A percentile compares a stretch with the other conserved stretches of the same genome.
phyloP scores from a whole-genome alignment of 1,139 yeast species.

The Blastobotrys niveus region DNA sequence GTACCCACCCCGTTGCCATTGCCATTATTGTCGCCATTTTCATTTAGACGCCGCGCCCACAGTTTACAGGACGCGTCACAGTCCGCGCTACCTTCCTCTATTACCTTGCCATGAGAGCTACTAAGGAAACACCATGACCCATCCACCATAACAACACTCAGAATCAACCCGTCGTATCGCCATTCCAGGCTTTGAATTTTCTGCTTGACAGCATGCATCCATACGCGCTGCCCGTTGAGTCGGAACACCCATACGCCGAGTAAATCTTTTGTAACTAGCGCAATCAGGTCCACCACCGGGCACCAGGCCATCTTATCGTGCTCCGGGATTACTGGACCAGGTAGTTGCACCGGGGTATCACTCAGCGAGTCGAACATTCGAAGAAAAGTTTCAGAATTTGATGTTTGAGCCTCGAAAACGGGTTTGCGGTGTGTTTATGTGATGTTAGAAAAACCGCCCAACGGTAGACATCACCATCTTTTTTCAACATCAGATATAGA shows the following conservation, averaged over 20 bases:
- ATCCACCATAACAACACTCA: slow-evolving; percentile 46
- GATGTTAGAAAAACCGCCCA: too few relatives aligned
- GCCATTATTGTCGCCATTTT: too few relatives aligned
- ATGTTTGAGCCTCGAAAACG: too few relatives aligned
- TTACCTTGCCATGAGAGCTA: slow-evolving; percentile 42
- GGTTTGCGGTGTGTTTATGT: neutral
- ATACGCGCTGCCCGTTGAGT: slow-evolving; percentile 51
- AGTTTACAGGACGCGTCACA: neutral
- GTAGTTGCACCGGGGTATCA: slow-evolving; percentile 19
- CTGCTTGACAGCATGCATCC: slow-evolving; percentile 37
- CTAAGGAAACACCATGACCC: slow-evolving; percentile 45
- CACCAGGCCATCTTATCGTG: slow-evolving; percentile 51
- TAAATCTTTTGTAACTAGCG: slow-evolving; percentile 41
- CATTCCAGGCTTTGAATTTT: slow-evolving; percentile 24
- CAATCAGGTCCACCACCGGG: slow-evolving; percentile 51
- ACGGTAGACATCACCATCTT: too few relatives aligned
- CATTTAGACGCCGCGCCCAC: too few relatives aligned
- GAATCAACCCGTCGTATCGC: slow-evolving; percentile 37
- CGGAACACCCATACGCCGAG: slow-evolving; percentile 49
- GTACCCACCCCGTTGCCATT: too few relatives aligned
- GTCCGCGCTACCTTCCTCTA: slow-evolving; percentile 7
- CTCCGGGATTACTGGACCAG: slow-evolving; percentile 36
- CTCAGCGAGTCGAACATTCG: slow-evolving; percentile 13
- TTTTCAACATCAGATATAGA: too few relatives aligned
- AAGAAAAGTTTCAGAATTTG: neutral